Percentiles rank a stretch among this genome's conserved stretches.
phyloP scores from a whole-genome alignment of 805 yeast species.

The Starmerella apicola region DNA sequence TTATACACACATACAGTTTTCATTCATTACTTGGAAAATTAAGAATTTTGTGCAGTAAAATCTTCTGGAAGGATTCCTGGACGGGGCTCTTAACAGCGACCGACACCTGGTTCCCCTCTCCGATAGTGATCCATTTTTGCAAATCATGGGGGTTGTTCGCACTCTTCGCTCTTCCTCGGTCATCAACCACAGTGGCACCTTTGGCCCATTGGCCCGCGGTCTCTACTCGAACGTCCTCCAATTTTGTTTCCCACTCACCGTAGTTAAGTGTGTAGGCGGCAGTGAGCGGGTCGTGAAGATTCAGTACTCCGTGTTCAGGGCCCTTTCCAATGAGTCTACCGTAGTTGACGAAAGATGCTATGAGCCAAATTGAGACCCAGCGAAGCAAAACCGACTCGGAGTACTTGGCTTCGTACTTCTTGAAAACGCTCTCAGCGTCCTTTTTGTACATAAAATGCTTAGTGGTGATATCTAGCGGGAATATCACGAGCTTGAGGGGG shows the following conservation, averaged over 20 bases:
- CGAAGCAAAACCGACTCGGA: slow-evolving; percentile 25
- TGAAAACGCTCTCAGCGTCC: slow-evolving; percentile 18
- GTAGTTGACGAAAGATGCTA: slow-evolving; percentile 17
- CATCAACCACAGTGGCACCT: slow-evolving; percentile 29
- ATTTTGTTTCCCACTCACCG: slow-evolving; percentile 17
- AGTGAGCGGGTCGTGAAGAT: slow-evolving; percentile 33
- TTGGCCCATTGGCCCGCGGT: slow-evolving; percentile 29
- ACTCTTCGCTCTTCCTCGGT: slow-evolving; percentile 24
- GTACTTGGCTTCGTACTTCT: slow-evolving; percentile 5
- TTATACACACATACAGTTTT: background rate
- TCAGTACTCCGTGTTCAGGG: slow-evolving; percentile 18
- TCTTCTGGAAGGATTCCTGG: slow-evolving; percentile 10
- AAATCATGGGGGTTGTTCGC: slow-evolving; percentile 19
- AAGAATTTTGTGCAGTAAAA: slow-evolving; percentile 6
- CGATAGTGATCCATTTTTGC: slow-evolving; percentile 22
- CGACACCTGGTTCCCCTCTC: slow-evolving; percentile 20
- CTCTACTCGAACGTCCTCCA: slow-evolving; percentile 30
- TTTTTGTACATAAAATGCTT: slow-evolving; percentile 23
- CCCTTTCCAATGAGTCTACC: slow-evolving; percentile 19
- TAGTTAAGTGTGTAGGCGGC: slow-evolving; percentile 25
- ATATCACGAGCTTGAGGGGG: slow-evolving; percentile 26
- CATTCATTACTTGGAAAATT: slow-evolving; percentile 7
- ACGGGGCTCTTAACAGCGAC: slow-evolving; percentile 19
- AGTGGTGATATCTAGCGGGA: slow-evolving; percentile 31
- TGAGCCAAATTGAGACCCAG: slow-evolving; percentile 29